Conservation (phyloP, 805 yeast species). For the Lipomyces orientalis region DNA sequence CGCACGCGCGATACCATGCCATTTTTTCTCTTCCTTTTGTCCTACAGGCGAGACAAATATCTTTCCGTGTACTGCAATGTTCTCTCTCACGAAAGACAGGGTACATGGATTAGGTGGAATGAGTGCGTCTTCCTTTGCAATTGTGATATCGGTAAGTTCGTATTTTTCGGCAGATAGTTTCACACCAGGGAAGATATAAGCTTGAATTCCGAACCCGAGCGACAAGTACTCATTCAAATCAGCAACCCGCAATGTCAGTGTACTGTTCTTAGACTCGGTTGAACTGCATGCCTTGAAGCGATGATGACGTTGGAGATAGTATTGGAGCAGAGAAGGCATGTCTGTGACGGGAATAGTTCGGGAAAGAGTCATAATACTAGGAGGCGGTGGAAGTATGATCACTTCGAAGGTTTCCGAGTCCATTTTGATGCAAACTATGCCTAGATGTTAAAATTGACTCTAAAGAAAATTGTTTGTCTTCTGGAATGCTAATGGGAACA, state of each 20-base stretch:
- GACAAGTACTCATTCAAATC: conserved; percentile 17
- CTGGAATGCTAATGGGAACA: not conserved
- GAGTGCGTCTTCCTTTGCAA: conserved; percentile 12
- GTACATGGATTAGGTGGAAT: conserved; percentile 29
- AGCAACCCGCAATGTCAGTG: not conserved
- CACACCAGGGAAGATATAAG: conserved; percentile 32
- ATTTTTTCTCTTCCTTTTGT: conserved; percentile 30
- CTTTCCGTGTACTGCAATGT: conserved; percentile 19
- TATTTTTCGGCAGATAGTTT: conserved; percentile 15
- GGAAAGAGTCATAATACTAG: conserved; percentile 21
- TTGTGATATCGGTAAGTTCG: conserved; percentile 18
- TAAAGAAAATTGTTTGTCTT: not conserved
- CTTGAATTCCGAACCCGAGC: conserved; percentile 15
- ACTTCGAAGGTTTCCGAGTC: conserved; percentile 14
- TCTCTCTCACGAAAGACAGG: conserved; percentile 11
- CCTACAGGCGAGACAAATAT: conserved; percentile 27
- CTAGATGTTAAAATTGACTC: not conserved
- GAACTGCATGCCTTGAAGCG: not conserved
- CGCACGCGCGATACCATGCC: conserved; percentile 33
- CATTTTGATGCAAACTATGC: not conserved
- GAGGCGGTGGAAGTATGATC: conserved; percentile 28
- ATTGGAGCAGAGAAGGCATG: conserved; percentile 28
- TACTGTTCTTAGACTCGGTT: not conserved
- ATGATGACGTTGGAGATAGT: conserved; percentile 28
- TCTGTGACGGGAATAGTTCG: conserved; percentile 19